Evolutionary conservation across 2,329 filamentous ascomycete species (phyloP).

Genomic region (Lasiodiplodia sp.): DNA sequence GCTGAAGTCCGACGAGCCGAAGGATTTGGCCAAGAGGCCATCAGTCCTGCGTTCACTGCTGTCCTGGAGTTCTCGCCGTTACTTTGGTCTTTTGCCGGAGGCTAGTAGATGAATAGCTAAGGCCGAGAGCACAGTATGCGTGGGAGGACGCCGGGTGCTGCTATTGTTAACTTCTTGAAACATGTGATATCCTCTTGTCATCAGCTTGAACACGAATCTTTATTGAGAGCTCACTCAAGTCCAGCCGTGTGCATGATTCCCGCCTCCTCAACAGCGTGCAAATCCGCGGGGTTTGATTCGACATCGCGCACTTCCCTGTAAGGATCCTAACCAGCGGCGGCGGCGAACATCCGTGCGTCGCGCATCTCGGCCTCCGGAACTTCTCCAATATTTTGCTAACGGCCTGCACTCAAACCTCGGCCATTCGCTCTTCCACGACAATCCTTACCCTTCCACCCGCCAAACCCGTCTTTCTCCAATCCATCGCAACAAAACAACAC

Average conservation of each 20-base stretch:
- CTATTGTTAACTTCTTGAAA: neutral
- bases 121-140: neutral
- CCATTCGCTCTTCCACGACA: conserved; percentile 4
- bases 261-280: neutral
- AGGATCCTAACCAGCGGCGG: conserved; percentile 1
- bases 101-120: neutral
- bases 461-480: neutral
- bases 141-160: neutral
- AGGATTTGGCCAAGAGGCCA: neutral
- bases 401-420: conserved; percentile 8
- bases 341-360: conserved; percentile 11
- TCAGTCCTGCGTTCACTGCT: neutral
- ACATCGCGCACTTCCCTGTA: conserved; percentile 9
- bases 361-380: conserved; percentile 16
- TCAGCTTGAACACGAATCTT: neutral
- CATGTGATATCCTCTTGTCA: neutral
- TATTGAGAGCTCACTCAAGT: neutral
- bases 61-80: neutral
- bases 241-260: neutral
- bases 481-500: neutral
- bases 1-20: neutral
- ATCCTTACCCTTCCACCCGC: conserved; percentile 1
- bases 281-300: conserved; percentile 25
- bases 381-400: conserved; percentile 27
- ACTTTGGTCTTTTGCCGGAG: neutral